Base-by-base conservation (phyloP, 1,284 basidiomycete species). In the Schizophyllum amplum region DNA sequence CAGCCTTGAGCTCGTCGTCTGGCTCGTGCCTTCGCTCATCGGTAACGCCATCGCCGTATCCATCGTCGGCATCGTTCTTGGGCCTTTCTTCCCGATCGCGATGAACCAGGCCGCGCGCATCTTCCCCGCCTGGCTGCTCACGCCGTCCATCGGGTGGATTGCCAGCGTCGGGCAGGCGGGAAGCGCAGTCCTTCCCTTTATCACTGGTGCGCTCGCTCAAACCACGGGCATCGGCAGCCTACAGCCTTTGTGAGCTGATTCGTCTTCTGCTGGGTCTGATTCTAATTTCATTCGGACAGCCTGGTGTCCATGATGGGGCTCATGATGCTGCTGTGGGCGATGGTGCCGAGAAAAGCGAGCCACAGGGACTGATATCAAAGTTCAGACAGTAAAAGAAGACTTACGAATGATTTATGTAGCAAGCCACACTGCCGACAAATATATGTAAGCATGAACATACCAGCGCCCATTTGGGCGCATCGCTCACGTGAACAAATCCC, bases 51-150 rank as follows among this genome's bases (percentile, higher is more conserved):
- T 67, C 52, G 56, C 61, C 21, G 59, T 59, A n/a, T 59, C 59
- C 50, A 17, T 63, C 23, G 54, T 62, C 15, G 85, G 86, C 47
- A 52, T 79, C n/a, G 66, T 80, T 15, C 69, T 81, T 4, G 79
- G 79, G 0, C 84, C 85, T 0, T 81, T 86, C 73, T 88, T 83
- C 64, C 85, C 84, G 0, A 82, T 86, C 57, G 76, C 81, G 17
- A 80, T 85, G 72, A 82, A 81, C 64, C 75, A 82, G 56, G 71
- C 81, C 2, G 75, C 77, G 6, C 72, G 75, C 1, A 72, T 87
- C 57, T 68, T 90, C 2, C 86, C 86, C 4, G 73, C 72, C 5
- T 83, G 82, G 74, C 72, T 88, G 7, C 76, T 87, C 54, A 81
- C 80, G 0, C 83, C 76, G 6, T 72, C 80, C 20, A 82, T 88